A percentile compares a stretch with the other conserved stretches of the same genome.
Conservation (phyloP, 345 rosid species). For the Gossypium rotundifolium region DNA sequence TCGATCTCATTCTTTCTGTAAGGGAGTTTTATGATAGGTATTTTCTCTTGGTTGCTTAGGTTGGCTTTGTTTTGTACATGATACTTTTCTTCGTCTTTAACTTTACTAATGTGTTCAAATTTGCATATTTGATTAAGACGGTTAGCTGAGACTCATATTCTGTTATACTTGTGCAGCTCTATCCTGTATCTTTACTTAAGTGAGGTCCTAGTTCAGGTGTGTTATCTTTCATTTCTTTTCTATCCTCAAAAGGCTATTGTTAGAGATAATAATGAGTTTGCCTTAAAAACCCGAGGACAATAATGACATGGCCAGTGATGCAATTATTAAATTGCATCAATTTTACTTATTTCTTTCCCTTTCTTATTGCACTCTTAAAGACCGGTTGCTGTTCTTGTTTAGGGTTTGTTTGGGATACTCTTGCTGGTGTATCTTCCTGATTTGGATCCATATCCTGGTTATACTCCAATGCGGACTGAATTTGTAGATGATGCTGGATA, state of each 20-base stretch:
- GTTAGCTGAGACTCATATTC: slow-evolving; percentile 20
- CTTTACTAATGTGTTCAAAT: neutral
- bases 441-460: slow-evolving; percentile 91
- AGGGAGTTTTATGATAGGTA: slow-evolving; percentile 71
- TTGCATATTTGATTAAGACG: neutral
- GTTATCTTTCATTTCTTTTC: slow-evolving; percentile 24
- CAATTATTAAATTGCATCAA: neutral
- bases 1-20: slow-evolving; percentile 68
- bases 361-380: slow-evolving; percentile 1
- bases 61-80: neutral
- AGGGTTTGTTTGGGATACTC: slow-evolving; percentile 87
- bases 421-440: slow-evolving; percentile 67
- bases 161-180: slow-evolving; percentile 48
- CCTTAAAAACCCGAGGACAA: neutral
- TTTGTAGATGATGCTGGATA: slow-evolving; percentile 60
- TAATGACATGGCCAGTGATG: neutral
- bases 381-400: slow-evolving; percentile 19
- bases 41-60: slow-evolving; percentile 8
- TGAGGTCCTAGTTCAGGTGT: slow-evolving; percentile 84
- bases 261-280: neutral
- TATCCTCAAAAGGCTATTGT: neutral
- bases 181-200: slow-evolving; percentile 66
- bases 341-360: neutral
- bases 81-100: neutral
- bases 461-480: slow-evolving; percentile 54